Evolutionary conservation across 305 asterid species (phyloP).

Genomic region (Andrographis paniculata): DNA sequence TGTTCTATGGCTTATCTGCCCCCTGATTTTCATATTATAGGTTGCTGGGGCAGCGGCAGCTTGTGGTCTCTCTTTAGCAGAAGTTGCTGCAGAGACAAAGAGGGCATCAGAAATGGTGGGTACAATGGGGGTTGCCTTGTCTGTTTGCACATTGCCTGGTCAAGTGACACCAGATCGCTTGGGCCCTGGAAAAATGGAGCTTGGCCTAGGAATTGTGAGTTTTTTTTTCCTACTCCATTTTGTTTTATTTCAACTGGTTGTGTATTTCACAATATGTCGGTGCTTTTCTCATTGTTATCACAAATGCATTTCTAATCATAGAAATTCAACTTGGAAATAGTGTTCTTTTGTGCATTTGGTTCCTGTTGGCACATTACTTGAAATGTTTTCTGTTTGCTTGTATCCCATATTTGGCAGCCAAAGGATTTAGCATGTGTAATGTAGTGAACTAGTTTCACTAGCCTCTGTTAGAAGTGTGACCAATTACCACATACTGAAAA

Average conservation of each 20-base stretch:
- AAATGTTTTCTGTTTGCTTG: slow-evolving; percentile 6
- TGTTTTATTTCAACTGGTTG: too few relatives aligned
- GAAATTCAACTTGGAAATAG: slow-evolving; percentile 4
- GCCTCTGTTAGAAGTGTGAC: slow-evolving; percentile 9
- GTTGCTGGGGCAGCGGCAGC: slow-evolving; percentile 99
- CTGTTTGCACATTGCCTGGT: slow-evolving; percentile 97
- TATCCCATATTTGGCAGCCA: slow-evolving; percentile 6
- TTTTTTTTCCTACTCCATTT: slow-evolving; percentile 16
- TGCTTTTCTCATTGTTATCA: slow-evolving; percentile 8
- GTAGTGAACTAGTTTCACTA: slow-evolving; percentile 14
- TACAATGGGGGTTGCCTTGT: slow-evolving; percentile 94
- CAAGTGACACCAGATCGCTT: slow-evolving; percentile 81
- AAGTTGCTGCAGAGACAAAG: slow-evolving; percentile 87
- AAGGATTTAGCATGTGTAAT: slow-evolving; percentile 7
- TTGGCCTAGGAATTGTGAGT: slow-evolving; percentile 98
- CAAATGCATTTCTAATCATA: slow-evolving; percentile 8
- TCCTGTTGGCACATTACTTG: slow-evolving; percentile 9
- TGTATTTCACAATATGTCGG: too few relatives aligned
- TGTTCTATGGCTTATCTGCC: slow-evolving; percentile 14
- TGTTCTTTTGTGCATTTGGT: not conserved
- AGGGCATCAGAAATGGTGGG: slow-evolving; percentile 93
- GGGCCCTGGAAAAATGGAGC: slow-evolving; percentile 98
- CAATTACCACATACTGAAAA: slow-evolving; percentile 12
- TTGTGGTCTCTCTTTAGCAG: slow-evolving; percentile 68
- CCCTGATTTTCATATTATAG: slow-evolving; percentile 31